Evolutionary conservation across 257 asterid genomes (phyloP), one percentile per base, ranked within the genome.

Genomic region (Lantana camara): DNA sequence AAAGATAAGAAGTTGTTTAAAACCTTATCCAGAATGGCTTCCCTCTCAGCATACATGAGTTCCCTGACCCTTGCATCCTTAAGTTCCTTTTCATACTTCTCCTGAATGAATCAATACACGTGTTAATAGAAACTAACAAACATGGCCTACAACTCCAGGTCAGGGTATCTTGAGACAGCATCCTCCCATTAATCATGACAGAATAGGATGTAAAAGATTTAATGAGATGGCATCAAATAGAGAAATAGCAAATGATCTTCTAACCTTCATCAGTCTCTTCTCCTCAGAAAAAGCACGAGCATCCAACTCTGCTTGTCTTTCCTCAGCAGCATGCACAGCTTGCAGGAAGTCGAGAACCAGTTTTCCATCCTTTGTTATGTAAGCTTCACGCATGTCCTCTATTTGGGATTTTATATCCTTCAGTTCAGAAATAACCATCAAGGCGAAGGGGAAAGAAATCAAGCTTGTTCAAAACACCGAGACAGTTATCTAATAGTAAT

Each of bases 1-100:
- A 48, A 63, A 13, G 57, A 53, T 5, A 32, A 71, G 42, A 71
- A 70, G 29, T 50, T 63, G 42, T 38, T 35, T 17, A 41, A 52
- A 64, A 94, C 99, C 97, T 94, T 90, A 49, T 90, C 95, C 65
- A 94, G 77, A 67, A 90, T 80, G 75, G 89, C 89, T 85, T 94
- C 99, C 77, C 87, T 88, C 82, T 94, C 97, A 56, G 96, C 99
- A 83, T 94, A 94, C 96, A 94, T 90, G 78, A 94, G 97, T 80
- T 94, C 97, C 83, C 97, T 84, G 73, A 86, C 96, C 81, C 90
- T 80, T 68, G 97, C 95, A 82, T 94, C 99, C 81, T 81, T 94
- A 14, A 94, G 86, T 59, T 94, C 96, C 83, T 86, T 90, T 71
- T 94, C 97, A 69, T 85, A 94, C 77, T 85, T 90, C 67, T 84